Conservation (phyloP, 129 eudicot species). For the Daucus carota region DH1_v3.0 NC_030385.2:36124501-36125000, state of each 20-base stretch:
- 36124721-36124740: conserved; percentile 65
- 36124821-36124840: conserved; percentile 66
- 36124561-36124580: conserved; percentile 52
- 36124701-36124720: conserved; percentile 67
- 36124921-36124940: conserved; percentile 66
- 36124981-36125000: conserved; percentile 83
- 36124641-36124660: conserved; percentile 63
- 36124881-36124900: conserved; percentile 56
- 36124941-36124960: conserved; percentile 73
- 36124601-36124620: conserved; percentile 22
- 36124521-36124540: conserved; percentile 33
- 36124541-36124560: conserved; percentile 69
- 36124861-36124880: conserved; percentile 59
- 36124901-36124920: conserved; percentile 68
- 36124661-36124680: conserved; percentile 64
- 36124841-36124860: conserved; percentile 50
- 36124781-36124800: conserved; percentile 67
- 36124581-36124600: conserved; percentile 23
- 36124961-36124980: conserved; percentile 75
- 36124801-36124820: conserved; percentile 75
- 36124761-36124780: conserved; percentile 60
- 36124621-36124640: conserved; percentile 77
- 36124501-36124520: conserved; percentile 38
- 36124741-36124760: conserved; percentile 72
- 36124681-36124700: conserved; percentile 65